Evolutionary conservation across 305 asterid genomes (phyloP), one percentile per base, ranked within the genome.

Genomic region (Fraxinus greggii): DNA sequence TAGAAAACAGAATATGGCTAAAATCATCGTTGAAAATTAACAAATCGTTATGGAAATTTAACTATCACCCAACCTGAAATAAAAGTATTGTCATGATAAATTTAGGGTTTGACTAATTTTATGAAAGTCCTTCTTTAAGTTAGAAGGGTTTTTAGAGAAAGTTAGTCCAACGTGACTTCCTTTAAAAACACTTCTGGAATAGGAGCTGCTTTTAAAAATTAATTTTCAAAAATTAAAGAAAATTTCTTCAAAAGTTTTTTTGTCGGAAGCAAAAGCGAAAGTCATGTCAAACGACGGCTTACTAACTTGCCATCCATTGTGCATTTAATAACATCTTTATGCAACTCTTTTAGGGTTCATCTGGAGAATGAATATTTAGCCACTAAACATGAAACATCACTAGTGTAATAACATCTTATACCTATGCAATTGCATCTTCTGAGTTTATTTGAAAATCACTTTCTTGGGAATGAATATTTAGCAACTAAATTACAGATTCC

Each of bases 81-180:
- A 17, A 0, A 51, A 17, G 24, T 51, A 51, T 5, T n/a, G 3
- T 51, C 2, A 17, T 17, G 21, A 17, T 4, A 51, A 51, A n/a
- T 17, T 15, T 45, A 15, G 59, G 59, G 19, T 48, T 48, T 48
- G 7, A 15, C 2, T 48, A 48, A 15, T 48, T 48, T 48, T 48
- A 0, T 15, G 23, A 48, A 48, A 48, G 21, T 48, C 2, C 0
- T 48, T 48, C 0, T 15, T 48, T 0, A 15, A 15, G 0, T 48
- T 48, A 4, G 0, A 48, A 15, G 2, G 4, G 0, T 48, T 48
- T 48, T 48, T 48, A 48, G 0, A 15, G 59, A 0, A 48, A 48
- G 0, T 4, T 48, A 48, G 21, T 17, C 0, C 0, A 3, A 15
- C 0, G 0, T 4, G 21, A 3, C 8, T 17, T 48, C 0, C 0